These are phyloP conservation scores for Tylopilus subfusipes DNA, from an alignment of 768 basidiomycete species.

Conservation along the genomic window DNA sequence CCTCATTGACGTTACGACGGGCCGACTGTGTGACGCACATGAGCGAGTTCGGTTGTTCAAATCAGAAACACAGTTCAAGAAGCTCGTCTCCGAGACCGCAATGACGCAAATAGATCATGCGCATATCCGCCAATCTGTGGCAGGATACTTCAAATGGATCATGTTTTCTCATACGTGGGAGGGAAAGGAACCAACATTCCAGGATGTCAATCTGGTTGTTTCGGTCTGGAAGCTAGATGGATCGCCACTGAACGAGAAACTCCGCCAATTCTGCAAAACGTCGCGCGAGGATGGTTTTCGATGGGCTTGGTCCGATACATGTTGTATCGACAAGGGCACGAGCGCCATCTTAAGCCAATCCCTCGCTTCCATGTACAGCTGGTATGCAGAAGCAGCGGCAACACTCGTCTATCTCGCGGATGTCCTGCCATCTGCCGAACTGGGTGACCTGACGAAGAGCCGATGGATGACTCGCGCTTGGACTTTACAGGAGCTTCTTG, in stretches of 20 bases:
- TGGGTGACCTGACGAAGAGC: background rate
- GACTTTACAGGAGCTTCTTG: conserved; percentile 1
- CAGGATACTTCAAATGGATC: background rate
- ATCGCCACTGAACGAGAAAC: background rate
- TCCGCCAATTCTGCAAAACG: background rate
- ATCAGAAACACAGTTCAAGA: background rate
- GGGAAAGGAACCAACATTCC: background rate
- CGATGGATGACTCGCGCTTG: background rate
- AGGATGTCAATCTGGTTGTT: background rate
- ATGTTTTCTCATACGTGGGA: background rate
- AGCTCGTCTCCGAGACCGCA: background rate
- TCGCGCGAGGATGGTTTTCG: background rate
- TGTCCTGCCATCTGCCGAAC: background rate
- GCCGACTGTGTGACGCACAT: background rate
- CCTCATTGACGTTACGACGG: background rate
- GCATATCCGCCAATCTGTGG: background rate
- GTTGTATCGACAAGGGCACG: background rate
- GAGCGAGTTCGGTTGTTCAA: background rate
- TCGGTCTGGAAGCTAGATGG: background rate
- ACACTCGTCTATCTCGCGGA: background rate
- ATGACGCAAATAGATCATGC: background rate
- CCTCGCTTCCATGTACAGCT: background rate
- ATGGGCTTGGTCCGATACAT: background rate
- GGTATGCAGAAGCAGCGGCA: background rate
- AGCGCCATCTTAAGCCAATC: background rate